Evolutionary conservation across 495 filamentous ascomycete genomes (phyloP), one percentile per base, ranked within the genome.

Genomic region (Acidiella bohemica): DNA sequence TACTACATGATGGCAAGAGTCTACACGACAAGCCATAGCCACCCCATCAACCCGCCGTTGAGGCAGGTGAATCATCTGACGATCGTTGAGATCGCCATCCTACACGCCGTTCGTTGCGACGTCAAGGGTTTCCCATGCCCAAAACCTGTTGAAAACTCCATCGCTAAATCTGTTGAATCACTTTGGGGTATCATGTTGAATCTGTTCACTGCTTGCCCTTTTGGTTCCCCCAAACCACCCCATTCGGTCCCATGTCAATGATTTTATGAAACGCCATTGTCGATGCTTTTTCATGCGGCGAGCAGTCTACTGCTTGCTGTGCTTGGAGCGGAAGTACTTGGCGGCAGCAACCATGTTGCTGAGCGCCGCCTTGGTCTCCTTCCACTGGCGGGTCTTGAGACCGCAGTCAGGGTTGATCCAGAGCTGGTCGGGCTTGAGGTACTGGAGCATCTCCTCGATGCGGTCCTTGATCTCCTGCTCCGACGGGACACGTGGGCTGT

Each of bases 371-470:
- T 92, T 93, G 60, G 85, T 90, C 80, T 97, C 88, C 57, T 76
- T 70, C 87, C 85, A 94, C 67, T 85, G 76, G 51, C 90, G 80
- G 52, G 90, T 97, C 81, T 97, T 97, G 28, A 97, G 75, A 68
- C 90, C 90, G 58, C 90, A 97, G 67, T 97, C 90, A 45, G 92
- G 90, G 72, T 96, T 86, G 70, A 93, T 78, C 87, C 87, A 96
- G 64, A 96, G 82, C 71, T 96, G 86, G 46, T 93, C 81, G 28
- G 85, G 84, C 67, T 76, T 80, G 63, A 94, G 81, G 73, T 81
- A 65, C 64, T 79, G 65, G 39, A 96, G 76, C 90, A 97, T 96
- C 80, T 97, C 88, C 59, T 79, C 74, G 61, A 96, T 80, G 59
- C 92, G 78, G 62, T 81, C 81, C 76, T 84, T 87, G 76, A 97